Evolutionary conservation across 1,284 basidiomycete genomes (phyloP).

Genomic region (Austroboletus niveus): DNA sequence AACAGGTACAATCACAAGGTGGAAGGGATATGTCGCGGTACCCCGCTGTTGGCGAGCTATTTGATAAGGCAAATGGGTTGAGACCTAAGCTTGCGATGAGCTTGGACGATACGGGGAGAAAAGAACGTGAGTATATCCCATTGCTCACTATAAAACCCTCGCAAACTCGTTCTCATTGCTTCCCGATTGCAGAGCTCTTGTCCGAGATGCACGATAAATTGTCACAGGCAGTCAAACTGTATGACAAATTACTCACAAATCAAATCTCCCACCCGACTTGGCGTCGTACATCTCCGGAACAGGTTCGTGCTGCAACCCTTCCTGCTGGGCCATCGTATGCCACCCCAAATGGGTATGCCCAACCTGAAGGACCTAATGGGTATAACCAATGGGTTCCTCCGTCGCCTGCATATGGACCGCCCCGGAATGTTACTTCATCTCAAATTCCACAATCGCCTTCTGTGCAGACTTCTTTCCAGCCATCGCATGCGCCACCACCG

Average conservation of each 20-base stretch:
- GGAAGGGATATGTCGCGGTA: conserved; percentile 76
- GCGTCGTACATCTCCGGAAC: conserved; percentile 37
- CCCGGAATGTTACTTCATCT: conserved; percentile 8
- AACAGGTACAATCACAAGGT: conserved; percentile 79
- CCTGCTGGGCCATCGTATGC: conserved; percentile 10
- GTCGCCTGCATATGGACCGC: conserved; percentile 20
- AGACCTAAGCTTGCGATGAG: conserved; percentile 84
- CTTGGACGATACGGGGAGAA: conserved; percentile 82
- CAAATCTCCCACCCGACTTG: conserved; percentile 74
- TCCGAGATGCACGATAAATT: conserved; percentile 93
- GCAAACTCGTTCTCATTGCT: background rate
- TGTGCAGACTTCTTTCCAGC: conserved; percentile 17
- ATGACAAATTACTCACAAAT: conserved; percentile 84
- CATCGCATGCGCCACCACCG: conserved; percentile 16
- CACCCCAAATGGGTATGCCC: conserved; percentile 21
- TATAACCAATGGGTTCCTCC: conserved; percentile 32
- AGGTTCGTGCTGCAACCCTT: conserved; percentile 9
- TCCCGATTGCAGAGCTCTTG: conserved; percentile 61
- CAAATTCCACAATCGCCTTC: conserved; percentile 17
- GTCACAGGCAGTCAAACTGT: conserved; percentile 86
- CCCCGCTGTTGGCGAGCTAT: conserved; percentile 80
- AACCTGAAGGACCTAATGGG: conserved; percentile 13
- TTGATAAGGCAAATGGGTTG: conserved; percentile 79
- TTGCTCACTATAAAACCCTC: background rate
- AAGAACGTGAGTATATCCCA: conserved; percentile 66